Evolutionary conservation across 805 yeast genomes (phyloP), one percentile per base, ranked within the genome.

Genomic region (Danielia oregonensis): DNA sequence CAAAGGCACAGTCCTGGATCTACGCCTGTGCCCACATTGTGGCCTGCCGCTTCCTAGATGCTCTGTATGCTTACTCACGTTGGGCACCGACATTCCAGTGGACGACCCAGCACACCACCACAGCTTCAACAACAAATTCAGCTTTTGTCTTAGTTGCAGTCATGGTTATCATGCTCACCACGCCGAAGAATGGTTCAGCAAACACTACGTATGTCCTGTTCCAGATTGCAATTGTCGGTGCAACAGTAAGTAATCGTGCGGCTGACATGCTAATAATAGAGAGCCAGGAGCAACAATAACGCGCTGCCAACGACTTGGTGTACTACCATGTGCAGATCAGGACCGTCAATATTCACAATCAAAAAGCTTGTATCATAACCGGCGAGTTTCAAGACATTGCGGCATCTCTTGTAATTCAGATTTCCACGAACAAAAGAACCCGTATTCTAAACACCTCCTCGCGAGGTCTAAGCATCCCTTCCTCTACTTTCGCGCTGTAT

Each of bases 161-260:
- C 98, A 91, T 51, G 95, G 96, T 1, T 81, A 81, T 76, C 98
- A 91, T 61, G 88, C 95, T 0, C 88, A 84, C 4, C 98, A 91
- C 56, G 97, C 97, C 0, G 88, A 86, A 43, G 94, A 89, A 51
- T 91, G 98, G 98, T 91, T 91, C 56, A 74, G 82, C 17, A 82
- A 80, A 55, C 95, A 89, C 50, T 76, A 75, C 36, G 76, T 85
- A 1, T 91, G 98, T 52, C 97, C 98, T 0, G 95, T 91, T 3
- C 96, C 97, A 0, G 95, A 88, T 27, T 91, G 98, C 52, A 68
- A 71, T 26, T 91, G 98, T 52, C 68, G 76, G 32, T 91, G 97
- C 57, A 83, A 82, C 48, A 78, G 74, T 48, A 71, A 68, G 43
- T 66, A 54, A 24, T 24, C 7, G 26, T 6, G n/a, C n/a, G n/a